Evolutionary conservation across 2,329 filamentous ascomycete species (phyloP).

Genomic region (Colletotrichum sp.): DNA sequence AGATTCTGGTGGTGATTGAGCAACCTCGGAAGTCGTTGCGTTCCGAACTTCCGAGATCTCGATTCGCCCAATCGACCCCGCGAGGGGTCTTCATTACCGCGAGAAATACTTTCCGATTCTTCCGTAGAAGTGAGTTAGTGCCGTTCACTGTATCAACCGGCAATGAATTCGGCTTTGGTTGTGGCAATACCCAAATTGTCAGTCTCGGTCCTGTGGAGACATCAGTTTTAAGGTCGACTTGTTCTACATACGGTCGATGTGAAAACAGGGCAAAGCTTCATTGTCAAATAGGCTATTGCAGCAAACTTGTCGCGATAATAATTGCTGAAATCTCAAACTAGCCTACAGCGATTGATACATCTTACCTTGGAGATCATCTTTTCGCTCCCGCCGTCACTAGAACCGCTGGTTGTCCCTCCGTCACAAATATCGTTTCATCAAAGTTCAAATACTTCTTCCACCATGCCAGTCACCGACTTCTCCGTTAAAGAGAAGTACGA

Average conservation of each 20-base stretch:
- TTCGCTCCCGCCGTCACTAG: not conserved
- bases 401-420: fast-evolving
- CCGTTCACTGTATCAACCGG: not conserved
- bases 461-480: constrained; percentile 40
- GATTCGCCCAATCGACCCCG: not conserved
- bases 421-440: not conserved
- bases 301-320: not conserved
- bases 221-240: not conserved
- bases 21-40: not conserved
- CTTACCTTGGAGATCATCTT: not conserved
- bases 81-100: not conserved
- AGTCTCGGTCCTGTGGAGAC: not conserved
- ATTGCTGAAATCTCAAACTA: fast-evolving
- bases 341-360: not conserved
- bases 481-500: constrained; percentile 53
- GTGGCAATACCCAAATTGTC: not conserved
- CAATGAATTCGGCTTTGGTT: not conserved
- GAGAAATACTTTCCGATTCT: not conserved
- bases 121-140: not conserved
- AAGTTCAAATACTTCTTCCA: not conserved
- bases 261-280: not conserved
- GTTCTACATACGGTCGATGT: not conserved
- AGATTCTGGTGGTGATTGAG: not conserved
- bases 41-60: not conserved
- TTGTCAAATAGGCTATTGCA: not conserved